Conservation (phyloP, 2,329 filamentous ascomycete genomes). For the Pseudogymnoascus sp. region DNA sequence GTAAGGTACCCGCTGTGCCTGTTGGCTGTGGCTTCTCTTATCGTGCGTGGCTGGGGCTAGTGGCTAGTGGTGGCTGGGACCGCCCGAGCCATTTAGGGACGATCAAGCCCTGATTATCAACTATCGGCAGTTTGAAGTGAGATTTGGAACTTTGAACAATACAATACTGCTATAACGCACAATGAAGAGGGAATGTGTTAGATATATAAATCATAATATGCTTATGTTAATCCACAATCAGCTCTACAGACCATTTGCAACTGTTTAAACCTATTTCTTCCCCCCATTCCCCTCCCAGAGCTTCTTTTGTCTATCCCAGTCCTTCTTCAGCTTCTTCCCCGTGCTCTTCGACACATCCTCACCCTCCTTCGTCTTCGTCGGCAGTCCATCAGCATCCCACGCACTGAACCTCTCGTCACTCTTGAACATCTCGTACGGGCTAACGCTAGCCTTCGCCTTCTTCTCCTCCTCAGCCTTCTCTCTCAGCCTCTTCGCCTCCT, state of each 20-base stretch:
- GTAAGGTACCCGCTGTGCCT: not conserved
- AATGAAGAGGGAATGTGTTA: not conserved
- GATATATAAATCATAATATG: not conserved
- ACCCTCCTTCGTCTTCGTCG: constrained; percentile 67
- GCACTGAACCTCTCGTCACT: constrained; percentile 53
- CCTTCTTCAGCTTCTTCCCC: constrained; percentile 75
- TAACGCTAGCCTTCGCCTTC: constrained; percentile 47
- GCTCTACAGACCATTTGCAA: not conserved
- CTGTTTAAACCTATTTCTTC: not conserved
- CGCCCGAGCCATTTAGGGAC: not conserved
- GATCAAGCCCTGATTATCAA: not conserved
- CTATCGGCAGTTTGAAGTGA: not conserved
- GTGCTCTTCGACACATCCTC: constrained; percentile 73
- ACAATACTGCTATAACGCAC: not conserved
- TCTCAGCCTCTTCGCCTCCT: constrained; percentile 38
- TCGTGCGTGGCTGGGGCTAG: not conserved
- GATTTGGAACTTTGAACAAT: not conserved
- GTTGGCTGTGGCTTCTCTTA: not conserved
- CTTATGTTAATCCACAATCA: not conserved
- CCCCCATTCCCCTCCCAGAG: constrained; percentile 53
- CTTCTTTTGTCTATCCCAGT: constrained; percentile 88
- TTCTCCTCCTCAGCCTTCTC: constrained; percentile 46
- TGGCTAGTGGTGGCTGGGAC: not conserved
- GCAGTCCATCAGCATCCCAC: constrained; percentile 78
- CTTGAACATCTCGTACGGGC: constrained; percentile 48